Percentiles rank a stretch among this genome's conserved stretches.
These are phyloP conservation scores for Pyrenopolyporus hunteri DNA, from an alignment of 495 filamentous ascomycete species.

Conservation along the genomic window DNA sequence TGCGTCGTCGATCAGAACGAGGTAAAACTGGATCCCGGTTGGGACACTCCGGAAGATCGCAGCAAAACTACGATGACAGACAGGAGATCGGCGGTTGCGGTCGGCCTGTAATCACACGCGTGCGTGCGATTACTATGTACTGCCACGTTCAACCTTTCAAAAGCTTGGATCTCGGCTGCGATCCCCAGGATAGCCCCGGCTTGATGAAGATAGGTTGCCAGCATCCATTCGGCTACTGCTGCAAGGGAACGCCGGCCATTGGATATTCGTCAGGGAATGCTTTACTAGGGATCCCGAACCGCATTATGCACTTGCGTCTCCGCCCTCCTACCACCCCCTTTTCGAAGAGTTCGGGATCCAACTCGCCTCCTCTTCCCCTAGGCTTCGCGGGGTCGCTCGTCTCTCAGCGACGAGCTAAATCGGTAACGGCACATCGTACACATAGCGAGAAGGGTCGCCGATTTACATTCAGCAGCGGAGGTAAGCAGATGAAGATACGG, in stretches of 20 bases:
- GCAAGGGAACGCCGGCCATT: conserved; percentile 31
- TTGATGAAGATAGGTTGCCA: conserved; percentile 6
- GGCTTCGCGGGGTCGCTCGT: conserved; percentile 13
- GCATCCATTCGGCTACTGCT: conserved; percentile 15
- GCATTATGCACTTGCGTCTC: conserved; percentile 22
- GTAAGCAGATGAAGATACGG: conserved; percentile 23
- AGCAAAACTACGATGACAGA: conserved; percentile 31
- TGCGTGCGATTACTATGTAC: background rate
- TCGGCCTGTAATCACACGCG: conserved; percentile 19
- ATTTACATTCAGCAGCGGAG: conserved; percentile 29
- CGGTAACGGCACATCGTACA: conserved; percentile 21
- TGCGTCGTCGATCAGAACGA: conserved; percentile 26
- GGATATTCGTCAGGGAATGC: conserved; percentile 18
- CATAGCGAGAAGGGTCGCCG: conserved; percentile 8
- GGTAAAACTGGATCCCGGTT: conserved; percentile 38
- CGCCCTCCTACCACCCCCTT: too few species aligned
- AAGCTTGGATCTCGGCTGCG: conserved; percentile 25
- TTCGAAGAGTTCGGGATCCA: conserved; percentile 7
- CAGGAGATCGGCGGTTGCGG: conserved; percentile 37
- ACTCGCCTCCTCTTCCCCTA: background rate
- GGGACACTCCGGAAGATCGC: conserved; percentile 30
- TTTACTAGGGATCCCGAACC: conserved; percentile 34
- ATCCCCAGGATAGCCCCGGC: conserved; percentile 26
- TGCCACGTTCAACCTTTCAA: conserved; percentile 12
- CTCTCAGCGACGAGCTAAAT: conserved; percentile 18